Evolutionary conservation across 306 rosid genomes (phyloP).

Genomic region (Hippophae gyantsensis): DNA sequence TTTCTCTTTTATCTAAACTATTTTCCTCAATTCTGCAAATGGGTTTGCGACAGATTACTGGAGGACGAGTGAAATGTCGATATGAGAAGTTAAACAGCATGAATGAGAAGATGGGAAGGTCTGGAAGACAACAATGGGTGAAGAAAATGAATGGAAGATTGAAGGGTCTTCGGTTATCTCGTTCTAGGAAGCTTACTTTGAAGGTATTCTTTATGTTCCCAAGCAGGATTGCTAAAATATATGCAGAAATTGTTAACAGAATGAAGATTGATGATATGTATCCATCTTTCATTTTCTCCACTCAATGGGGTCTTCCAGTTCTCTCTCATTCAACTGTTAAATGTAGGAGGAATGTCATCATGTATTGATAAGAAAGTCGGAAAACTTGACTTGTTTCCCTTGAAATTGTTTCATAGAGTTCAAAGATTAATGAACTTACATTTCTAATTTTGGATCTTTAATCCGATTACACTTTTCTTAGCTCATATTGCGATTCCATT

Average conservation of each 20-base stretch:
- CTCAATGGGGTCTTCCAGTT: constrained; percentile 73
- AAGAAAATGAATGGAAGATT: constrained; percentile 46
- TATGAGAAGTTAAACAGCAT: constrained; percentile 39
- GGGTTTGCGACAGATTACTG: constrained; percentile 33
- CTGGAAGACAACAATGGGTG: constrained; percentile 37
- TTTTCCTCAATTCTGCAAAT: constrained; percentile 18
- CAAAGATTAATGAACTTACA: too few relatives aligned
- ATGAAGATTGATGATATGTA: constrained; percentile 31
- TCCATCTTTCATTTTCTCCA: constrained; percentile 36
- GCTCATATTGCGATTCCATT: not conserved
- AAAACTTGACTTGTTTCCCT: not conserved
- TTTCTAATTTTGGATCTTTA: not conserved
- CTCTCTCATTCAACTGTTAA: constrained; percentile 36
- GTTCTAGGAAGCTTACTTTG: constrained; percentile 39
- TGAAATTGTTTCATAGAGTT: too few relatives aligned
- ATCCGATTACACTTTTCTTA: not conserved
- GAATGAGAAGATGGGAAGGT: constrained; percentile 27
- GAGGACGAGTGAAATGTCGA: constrained; percentile 29
- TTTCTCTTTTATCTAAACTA: not conserved
- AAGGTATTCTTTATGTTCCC: constrained; percentile 26
- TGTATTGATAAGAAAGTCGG: not conserved
- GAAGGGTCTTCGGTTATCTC: constrained; percentile 41
- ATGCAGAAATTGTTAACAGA: constrained; percentile 30
- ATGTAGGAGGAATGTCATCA: constrained; percentile 17
- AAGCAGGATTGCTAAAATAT: constrained; percentile 40